phyloP scores from a whole-genome alignment of 192 early-diverging fungal genomes.

The Coemansia sp. region DNA sequence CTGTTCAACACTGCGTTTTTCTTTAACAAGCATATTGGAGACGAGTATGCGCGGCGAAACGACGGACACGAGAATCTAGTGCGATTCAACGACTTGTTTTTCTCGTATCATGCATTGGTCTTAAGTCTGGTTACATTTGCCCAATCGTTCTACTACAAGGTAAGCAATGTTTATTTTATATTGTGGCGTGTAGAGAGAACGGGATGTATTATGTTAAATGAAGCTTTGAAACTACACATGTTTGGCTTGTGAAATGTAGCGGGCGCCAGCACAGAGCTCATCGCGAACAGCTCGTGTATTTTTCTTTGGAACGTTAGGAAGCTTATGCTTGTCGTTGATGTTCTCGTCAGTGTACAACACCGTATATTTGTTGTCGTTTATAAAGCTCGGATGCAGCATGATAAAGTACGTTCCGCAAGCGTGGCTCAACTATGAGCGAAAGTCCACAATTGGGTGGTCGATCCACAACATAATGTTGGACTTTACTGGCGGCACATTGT shows the following conservation, averaged over 20 bases:
- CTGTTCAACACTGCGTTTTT: constrained; percentile 79
- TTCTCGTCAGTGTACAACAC: constrained; percentile 52
- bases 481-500: constrained; percentile 77
- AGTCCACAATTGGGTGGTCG: constrained; percentile 88
- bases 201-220: not conserved
- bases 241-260: constrained; percentile 2
- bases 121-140: constrained; percentile 61
- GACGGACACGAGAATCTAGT: constrained; percentile 69
- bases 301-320: constrained; percentile 18
- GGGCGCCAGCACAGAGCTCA: constrained; percentile 19
- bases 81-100: constrained; percentile 81
- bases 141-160: constrained; percentile 71
- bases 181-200: not conserved
- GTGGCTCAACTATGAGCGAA: constrained; percentile 67
- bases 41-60: constrained; percentile 72
- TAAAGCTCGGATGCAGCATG: constrained; percentile 78
- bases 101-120: constrained; percentile 79
- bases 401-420: constrained; percentile 79
- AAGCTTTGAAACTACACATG: not conserved
- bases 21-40: constrained; percentile 61
- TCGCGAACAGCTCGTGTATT: constrained; percentile 14
- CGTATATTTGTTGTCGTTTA: constrained; percentile 70
- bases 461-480: constrained; percentile 88
- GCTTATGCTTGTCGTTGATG: constrained; percentile 4
- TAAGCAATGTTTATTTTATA: constrained; percentile 17